Evolutionary conservation across 768 basidiomycete genomes (phyloP), one percentile per base, ranked within the genome.

Genomic region (Amyloporia xantha): DNA sequence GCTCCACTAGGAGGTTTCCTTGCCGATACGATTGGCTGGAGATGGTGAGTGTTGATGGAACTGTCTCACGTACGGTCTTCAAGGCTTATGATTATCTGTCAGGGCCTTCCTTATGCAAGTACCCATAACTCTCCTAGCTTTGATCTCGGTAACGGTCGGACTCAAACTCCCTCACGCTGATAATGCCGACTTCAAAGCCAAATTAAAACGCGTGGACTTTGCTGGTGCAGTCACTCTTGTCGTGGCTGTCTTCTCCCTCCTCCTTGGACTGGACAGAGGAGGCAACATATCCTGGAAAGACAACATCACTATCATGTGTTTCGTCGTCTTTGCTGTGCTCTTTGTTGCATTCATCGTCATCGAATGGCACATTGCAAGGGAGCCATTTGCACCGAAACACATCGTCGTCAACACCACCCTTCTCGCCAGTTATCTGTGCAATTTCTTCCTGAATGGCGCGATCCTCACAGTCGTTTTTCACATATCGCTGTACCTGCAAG

Each of bases 1-100:
- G 81, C 82, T 2, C 82, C 82, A 2, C 61, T 83, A 0, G 82
- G 83, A 10, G 82, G 83, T 4, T 70, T 78, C 35, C 64, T 86
- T 2, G 71, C 78, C 1, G 83, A 85, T 56, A 76, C 66, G 9
- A 75, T 83, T 36, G 82, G 82, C 4, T 86, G 84, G 84, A 63
- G 82, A 61, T 84, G 82, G 80, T 78, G 44, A 7, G 59, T 54
- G 7, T 26, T 6, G 10, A 11, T 33, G n/a, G 21, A 6, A 5
- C 30, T 11, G 23, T 26, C 42, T 27, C 3, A 27, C 9, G 9
- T 9, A n/a, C 36, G 50, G 5, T 6, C 28, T 43, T 6, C 39
- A 21, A 24, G 23, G 2, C 20, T 43, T 24, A 35, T 27, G 12
- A 21, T 21, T 15, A n/a, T n/a, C 12, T 37, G 20, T 5, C 36